Base-by-base conservation (phyloP, 2,329 filamentous ascomycete species). In the Calonectria pseudoreteaudii region DNA sequence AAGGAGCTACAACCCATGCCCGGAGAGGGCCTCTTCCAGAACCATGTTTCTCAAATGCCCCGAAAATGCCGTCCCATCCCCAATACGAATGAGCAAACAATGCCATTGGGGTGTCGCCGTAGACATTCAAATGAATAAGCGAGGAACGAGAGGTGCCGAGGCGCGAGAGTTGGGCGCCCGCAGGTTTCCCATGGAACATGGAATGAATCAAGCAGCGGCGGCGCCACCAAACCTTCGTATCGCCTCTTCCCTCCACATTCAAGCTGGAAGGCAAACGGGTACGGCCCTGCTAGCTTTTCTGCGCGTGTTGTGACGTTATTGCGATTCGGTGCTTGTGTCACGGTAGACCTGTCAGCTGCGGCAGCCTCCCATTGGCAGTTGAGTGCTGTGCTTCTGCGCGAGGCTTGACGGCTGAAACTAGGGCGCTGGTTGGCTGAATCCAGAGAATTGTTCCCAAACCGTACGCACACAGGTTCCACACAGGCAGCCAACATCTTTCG, bases 221-320 rank as follows among this genome's bases (percentile, higher is more conserved):
- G 52, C 75, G 76, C 77, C 75, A 76, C 64, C 56, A 58, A 66
- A 44, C 56, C 56, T 64, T 66, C 66, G 73, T 70, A 62, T 68
- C 62, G 28, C 56, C 62, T 68, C 73, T 70, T 62, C 58, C 58
- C 38, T 38, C 49, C 30, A 34, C 68, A 70, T 13, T 18, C 56
- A 26, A 31, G 30, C 31, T 36, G 10, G 20, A n/a, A 52, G 8
- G 49, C 41, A 58, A 30, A 52, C 62, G 69, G 62, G 50, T 71
- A 66, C 41, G 30, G 69, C 30, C 62, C 50, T 65, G 58, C 66
- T 71, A 26, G 28, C 56, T 20, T 8, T 41, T 65, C 69, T 69
- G 18, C 53, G 31, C 23, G 50, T 52, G 60, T 31, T 67, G 58
- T 58, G 71, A 69, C 58, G 66, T 66, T 72, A 52, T 62, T 52